phyloP scores from a whole-genome alignment of 305 asterid species.

The Plantago lanceolata region DNA sequence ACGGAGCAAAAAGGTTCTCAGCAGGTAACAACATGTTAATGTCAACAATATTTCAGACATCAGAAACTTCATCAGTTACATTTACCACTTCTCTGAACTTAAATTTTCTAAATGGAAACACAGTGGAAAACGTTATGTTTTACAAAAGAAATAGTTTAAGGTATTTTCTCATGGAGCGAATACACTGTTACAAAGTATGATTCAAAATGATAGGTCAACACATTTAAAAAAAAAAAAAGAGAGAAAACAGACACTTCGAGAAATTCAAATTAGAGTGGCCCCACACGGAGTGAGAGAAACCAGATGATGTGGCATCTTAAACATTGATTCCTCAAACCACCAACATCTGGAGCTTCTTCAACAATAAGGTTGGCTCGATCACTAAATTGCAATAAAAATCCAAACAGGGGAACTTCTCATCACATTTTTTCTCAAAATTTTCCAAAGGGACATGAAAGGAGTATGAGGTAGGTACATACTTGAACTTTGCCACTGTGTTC shows the following conservation, averaged over 20 bases:
- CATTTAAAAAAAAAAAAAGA: background rate
- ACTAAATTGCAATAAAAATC: background rate
- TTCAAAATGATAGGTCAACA: background rate
- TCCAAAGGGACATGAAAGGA: conserved; percentile 10
- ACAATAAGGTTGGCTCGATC: conserved; percentile 3
- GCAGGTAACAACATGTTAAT: background rate
- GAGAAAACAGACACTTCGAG: background rate
- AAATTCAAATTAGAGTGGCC: background rate
- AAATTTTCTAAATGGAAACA: background rate
- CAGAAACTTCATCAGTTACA: background rate
- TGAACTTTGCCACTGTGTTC: conserved; percentile 99
- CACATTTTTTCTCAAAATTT: conserved; percentile 15
- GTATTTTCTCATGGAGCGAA: background rate
- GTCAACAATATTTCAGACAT: background rate
- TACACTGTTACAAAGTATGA: too few relatives aligned
- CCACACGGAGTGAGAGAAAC: background rate
- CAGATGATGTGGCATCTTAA: background rate
- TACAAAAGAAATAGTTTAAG: background rate
- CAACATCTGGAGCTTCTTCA: conserved; percentile 3
- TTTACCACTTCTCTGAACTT: background rate
- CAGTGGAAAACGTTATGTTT: background rate
- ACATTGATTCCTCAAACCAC: background rate
- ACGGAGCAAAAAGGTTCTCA: background rate
- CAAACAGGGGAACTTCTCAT: conserved; percentile 7
- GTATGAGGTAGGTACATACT: conserved; percentile 47